Evolutionary conservation across 768 basidiomycete genomes (phyloP).

Genomic region (Hypholoma fasciculare): DNA sequence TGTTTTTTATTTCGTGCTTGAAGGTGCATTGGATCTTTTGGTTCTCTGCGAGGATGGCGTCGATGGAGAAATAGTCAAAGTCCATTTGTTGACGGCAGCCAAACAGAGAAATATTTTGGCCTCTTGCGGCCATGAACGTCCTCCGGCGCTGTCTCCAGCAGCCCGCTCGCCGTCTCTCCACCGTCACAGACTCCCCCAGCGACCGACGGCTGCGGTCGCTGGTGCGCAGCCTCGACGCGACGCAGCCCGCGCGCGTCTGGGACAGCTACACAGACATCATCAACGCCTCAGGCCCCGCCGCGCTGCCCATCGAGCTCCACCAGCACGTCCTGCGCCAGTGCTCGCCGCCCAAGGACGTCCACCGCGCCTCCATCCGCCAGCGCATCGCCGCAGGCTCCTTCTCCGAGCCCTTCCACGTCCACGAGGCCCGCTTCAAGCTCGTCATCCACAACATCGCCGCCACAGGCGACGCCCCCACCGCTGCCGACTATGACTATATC

Average conservation of each 20-base stretch:
- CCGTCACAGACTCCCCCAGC: background rate
- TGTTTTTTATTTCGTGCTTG: conserved; percentile 77
- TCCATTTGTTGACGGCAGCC: conserved; percentile 54
- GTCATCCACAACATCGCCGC: conserved; percentile 72
- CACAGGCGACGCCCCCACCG: conserved; percentile 42
- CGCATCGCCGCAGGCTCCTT: conserved; percentile 38
- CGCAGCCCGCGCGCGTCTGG: conserved; percentile 60
- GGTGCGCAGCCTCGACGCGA: conserved; percentile 31
- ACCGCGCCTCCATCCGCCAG: conserved; percentile 46
- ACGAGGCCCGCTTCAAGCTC: conserved; percentile 67
- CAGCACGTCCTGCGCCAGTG: conserved; percentile 70
- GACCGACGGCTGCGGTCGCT: conserved; percentile 22
- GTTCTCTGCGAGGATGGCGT: conserved; percentile 89
- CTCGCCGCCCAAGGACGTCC: conserved; percentile 43
- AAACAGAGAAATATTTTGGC: background rate
- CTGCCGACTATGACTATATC: conserved; percentile 77
- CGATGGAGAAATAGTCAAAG: conserved; percentile 89
- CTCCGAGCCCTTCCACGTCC: conserved; percentile 44
- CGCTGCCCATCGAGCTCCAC: conserved; percentile 65
- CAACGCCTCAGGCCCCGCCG: conserved; percentile 43
- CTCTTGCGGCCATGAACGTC: conserved; percentile 13
- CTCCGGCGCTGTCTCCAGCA: background rate
- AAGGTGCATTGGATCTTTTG: conserved; percentile 97
- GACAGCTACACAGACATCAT: conserved; percentile 59
- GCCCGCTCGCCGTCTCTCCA: background rate